Evolutionary conservation across 441 rosid genomes (phyloP), one percentile per base, ranked within the genome.

Genomic region (Arabidopsis hybrid): DNA sequence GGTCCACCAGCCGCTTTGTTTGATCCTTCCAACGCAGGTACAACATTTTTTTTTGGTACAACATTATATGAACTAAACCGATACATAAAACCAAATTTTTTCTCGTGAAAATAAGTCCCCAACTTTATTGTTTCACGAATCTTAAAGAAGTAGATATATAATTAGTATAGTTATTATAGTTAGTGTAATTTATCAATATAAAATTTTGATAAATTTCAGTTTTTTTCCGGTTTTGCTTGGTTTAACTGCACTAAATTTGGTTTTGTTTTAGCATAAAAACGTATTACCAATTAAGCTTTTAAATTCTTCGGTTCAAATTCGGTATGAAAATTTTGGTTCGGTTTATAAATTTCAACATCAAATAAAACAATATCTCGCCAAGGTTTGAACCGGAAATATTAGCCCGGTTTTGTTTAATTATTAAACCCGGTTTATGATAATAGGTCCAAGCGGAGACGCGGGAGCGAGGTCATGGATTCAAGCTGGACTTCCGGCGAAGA

Each of bases 1-100:
- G 89, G 90, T 9, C 85, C 94, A 5, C 86, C 84, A 0, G 87
- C 90, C 0, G 83, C 89, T 1, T 66, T 89, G 2, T 83, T 60
- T 67, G 72, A 80, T 60, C 85, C 87, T 9, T 80, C 74, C 8
- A 71, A 62, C 8, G 4, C 61, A 39, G 60, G 60, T 51, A 52
- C n/a, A 32, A 11, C 2, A 34, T n/a, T 4, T 34, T 34, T 21
- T 21, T 21, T 21, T 21, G 52, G 53, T 43, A 45, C 12, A 21
- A 9, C 1, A 14, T 12, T 7, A 17, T n/a, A 7, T 8, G 6
- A 32, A 31, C 26, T 4, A 53, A 49, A 53, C 38, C 26, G 60
- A 17, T 50, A 51, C 13, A 10, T 11, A 34, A 9, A 21, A 21
- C 26, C 26, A 21, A 21, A n/a, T n/a, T 21, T 21, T 21, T 21